These are phyloP conservation scores for Maudiozyma barnettii DNA, from an alignment of 805 yeast genomes.

Conservation along the genomic window DNA sequence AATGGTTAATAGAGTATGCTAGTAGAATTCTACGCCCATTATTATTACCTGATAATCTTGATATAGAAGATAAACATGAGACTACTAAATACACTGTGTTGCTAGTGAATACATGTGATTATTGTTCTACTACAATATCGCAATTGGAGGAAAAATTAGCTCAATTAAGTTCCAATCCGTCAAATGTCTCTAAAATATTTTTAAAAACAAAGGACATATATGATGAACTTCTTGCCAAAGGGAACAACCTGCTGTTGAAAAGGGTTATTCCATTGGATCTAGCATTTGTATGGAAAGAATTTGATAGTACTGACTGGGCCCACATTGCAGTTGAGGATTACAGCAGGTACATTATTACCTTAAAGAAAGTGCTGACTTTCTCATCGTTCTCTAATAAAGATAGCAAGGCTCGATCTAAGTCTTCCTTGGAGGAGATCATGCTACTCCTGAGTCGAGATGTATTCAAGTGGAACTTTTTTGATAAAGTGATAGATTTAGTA, in stretches of 20 bases:
- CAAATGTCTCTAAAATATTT: slow-evolving; percentile 39
- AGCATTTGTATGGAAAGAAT: slow-evolving; percentile 73
- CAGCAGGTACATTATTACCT: slow-evolving; percentile 57
- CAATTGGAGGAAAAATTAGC: slow-evolving; percentile 61
- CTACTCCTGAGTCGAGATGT: slow-evolving; percentile 58
- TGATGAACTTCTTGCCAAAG: slow-evolving; percentile 46
- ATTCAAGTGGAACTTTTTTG: slow-evolving; percentile 65
- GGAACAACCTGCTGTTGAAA: slow-evolving; percentile 45
- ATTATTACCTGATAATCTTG: slow-evolving; percentile 34
- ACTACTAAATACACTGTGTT: slow-evolving; percentile 59
- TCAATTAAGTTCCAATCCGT: slow-evolving; percentile 34
- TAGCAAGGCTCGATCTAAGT: slow-evolving; percentile 27
- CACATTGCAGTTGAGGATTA: slow-evolving; percentile 58
- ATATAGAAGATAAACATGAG: slow-evolving; percentile 40
- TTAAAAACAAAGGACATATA: slow-evolving; percentile 48
- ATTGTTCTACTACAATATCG: slow-evolving; percentile 64
- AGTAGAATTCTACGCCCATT: slow-evolving; percentile 40
- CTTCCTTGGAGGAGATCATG: slow-evolving; percentile 32
- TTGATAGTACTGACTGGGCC: slow-evolving; percentile 69
- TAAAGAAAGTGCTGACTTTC: slow-evolving; percentile 36
- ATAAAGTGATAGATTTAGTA: slow-evolving; percentile 60
- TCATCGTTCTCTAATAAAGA: slow-evolving; percentile 15
- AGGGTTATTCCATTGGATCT: slow-evolving; percentile 50
- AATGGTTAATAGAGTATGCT: slow-evolving; percentile 54
- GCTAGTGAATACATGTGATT: slow-evolving; percentile 81